Conservation (phyloP, 129 eudicot genomes). For the Arctium lappa region DNA sequence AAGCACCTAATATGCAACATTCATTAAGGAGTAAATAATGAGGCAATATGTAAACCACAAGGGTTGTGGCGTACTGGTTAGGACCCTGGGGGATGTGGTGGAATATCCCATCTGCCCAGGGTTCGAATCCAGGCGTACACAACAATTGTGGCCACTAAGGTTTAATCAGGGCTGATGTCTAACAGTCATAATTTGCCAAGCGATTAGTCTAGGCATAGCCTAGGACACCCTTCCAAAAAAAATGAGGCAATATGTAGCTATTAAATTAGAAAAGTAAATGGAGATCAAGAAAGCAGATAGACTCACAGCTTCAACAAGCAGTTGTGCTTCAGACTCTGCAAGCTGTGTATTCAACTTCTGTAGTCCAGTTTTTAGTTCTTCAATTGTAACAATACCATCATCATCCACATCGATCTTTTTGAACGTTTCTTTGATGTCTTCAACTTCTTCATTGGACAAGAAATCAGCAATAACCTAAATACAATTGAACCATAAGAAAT, state of each 20-base stretch:
- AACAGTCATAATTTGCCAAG: no score
- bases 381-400: conserved; percentile 68
- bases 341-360: conserved; percentile 54
- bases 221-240: no score
- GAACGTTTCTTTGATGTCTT: conserved; percentile 70
- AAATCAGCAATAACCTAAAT: conserved; percentile 79
- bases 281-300: background rate
- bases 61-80: no score
- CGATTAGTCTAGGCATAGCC: no score
- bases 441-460: conserved; percentile 84
- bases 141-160: no score
- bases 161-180: no score
- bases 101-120: no score
- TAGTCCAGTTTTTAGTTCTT: conserved; percentile 71
- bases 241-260: background rate
- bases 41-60: no score
- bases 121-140: no score
- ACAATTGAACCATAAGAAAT: background rate
- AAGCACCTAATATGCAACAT: no score
- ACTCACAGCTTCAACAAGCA: conserved; percentile 87
- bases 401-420: conserved; percentile 70
- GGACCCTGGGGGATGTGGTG: no score
- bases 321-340: conserved; percentile 74
- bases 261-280: background rate
- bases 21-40: no score